Conservation (phyloP, 306 rosid genomes). For the Cucurbita pepo region DNA sequence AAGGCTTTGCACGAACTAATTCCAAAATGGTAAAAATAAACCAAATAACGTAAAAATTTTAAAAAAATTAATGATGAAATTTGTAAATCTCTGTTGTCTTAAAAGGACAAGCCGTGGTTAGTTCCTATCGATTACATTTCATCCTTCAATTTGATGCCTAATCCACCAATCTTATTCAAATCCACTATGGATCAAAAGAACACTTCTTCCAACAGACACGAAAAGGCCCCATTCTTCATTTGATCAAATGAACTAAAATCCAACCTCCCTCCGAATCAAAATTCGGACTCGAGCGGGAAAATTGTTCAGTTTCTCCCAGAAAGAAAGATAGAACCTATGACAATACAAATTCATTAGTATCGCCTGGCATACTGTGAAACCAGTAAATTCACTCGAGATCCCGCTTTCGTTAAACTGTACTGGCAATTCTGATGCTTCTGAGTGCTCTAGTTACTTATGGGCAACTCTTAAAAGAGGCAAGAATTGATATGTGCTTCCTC, state of each 20-base stretch:
- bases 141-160: no score
- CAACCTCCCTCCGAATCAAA: background rate
- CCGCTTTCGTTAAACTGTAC: background rate
- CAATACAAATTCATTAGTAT: background rate
- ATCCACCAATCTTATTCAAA: background rate
- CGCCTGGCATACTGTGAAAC: background rate
- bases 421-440: background rate
- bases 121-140: no score
- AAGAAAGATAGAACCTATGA: background rate
- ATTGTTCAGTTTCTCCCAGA: background rate
- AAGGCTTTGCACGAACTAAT: no score
- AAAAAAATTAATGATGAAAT: background rate
- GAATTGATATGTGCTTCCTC: background rate
- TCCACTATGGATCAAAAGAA: background rate
- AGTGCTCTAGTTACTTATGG: background rate
- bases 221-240: background rate
- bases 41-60: no score
- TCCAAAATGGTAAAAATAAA: no score
- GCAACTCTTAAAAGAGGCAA: background rate
- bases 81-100: background rate
- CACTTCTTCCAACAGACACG: background rate
- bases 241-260: background rate
- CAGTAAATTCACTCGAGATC: background rate
- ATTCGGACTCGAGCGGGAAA: background rate
- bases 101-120: background rate